phyloP scores from a whole-genome alignment of 352 stramenopile species.

The Pythium grandisporangium region DNA sequence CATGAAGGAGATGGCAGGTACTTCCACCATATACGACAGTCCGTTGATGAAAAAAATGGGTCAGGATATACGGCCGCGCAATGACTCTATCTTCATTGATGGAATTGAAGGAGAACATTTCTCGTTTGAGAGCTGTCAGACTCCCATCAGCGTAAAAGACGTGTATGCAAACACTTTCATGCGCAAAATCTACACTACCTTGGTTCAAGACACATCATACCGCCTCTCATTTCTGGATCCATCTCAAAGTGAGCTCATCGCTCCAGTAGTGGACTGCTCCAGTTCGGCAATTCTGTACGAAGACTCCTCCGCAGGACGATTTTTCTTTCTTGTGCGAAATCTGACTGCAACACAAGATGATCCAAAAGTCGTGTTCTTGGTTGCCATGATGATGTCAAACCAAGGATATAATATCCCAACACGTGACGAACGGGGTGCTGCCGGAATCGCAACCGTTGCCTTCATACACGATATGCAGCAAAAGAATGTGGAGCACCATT shows the following conservation, averaged over 20 bases:
- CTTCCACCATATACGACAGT: background rate
- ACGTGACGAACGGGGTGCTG: background rate
- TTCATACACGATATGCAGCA: background rate
- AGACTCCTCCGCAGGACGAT: background rate
- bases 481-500: conserved; percentile 1
- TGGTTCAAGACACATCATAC: conserved; percentile 5
- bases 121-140: background rate
- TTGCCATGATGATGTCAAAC: conserved; percentile 1
- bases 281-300: conserved; percentile 1
- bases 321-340: conserved; percentile 3
- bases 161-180: conserved; percentile 6
- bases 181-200: conserved; percentile 4
- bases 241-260: background rate
- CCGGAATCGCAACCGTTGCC: background rate
- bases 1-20: background rate
- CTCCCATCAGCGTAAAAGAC: background rate
- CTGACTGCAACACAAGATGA: background rate
- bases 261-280: conserved; percentile 2
- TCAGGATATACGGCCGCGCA: background rate
- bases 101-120: background rate
- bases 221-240: conserved; percentile 7
- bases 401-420: background rate
- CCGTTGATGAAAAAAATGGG: conserved; percentile 1
- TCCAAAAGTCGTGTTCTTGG: background rate
- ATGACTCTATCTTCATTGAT: background rate